A percentile compares a stretch with the other conserved stretches of the same genome.
Evolutionary conservation across 2,329 filamentous ascomycete genomes (phyloP).

Genomic region (Trichophyton mentagrophytes): DNA sequence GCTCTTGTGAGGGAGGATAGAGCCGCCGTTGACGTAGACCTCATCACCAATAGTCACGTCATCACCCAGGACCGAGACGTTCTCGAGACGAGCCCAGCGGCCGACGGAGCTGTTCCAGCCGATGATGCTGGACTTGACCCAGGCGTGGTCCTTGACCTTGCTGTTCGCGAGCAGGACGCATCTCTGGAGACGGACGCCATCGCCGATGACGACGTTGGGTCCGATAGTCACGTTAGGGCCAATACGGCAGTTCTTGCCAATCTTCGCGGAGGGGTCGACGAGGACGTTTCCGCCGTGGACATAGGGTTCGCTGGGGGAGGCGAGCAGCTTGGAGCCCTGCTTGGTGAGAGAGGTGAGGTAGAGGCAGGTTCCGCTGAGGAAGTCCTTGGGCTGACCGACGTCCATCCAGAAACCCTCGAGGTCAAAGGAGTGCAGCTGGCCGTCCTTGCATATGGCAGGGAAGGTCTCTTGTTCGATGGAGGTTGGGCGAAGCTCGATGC

Average conservation of each 20-base stretch:
- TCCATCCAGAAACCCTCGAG: constrained; percentile 99
- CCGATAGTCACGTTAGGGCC: constrained; percentile 95
- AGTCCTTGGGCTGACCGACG: constrained; percentile 96
- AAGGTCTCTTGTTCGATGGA: constrained; percentile 99
- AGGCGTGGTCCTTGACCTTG: constrained; percentile 97
- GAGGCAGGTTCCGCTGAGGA: constrained; percentile 87
- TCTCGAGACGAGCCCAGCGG: constrained; percentile 91
- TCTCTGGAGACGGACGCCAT: constrained; percentile 86
- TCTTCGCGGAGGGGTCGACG: constrained; percentile 86
- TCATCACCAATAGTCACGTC: constrained; percentile 97
- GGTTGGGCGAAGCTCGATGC: constrained; percentile 91
- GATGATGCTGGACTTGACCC: constrained; percentile 97
- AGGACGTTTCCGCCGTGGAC: constrained; percentile 91
- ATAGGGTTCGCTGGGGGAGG: constrained; percentile 58
- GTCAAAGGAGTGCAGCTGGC: constrained; percentile 87
- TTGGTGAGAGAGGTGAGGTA: constrained; percentile 89
- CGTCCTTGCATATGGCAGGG: constrained; percentile 81
- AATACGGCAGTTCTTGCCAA: constrained; percentile 96
- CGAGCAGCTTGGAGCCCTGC: constrained; percentile 74
- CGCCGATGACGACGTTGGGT: constrained; percentile 79
- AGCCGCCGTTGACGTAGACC: constrained; percentile 96
- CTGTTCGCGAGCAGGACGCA: constrained; percentile 78
- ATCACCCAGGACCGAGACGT: constrained; percentile 93
- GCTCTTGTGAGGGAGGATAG: constrained; percentile 91
- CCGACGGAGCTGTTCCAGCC: constrained; percentile 96